Base-by-base conservation (phyloP, 768 basidiomycete genomes). In the Naganishia onofrii region DNA sequence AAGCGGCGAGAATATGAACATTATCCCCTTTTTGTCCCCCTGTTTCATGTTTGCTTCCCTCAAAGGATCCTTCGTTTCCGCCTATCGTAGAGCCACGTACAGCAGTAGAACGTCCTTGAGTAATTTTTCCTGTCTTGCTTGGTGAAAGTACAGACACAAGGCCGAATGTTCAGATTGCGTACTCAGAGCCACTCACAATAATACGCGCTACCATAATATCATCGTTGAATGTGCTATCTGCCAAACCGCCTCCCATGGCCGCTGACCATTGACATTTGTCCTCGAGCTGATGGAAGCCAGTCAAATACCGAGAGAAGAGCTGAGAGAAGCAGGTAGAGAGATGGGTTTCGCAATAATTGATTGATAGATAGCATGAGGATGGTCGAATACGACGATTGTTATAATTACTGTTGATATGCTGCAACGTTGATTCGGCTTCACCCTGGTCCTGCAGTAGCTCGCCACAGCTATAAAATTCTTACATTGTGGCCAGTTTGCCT, bases 201-300 rank as follows among this genome's bases (percentile, higher is more conserved):
- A n/a, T n/a, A n/a, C n/a, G n/a, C n/a, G n/a, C n/a, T n/a, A n/a
- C n/a, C n/a, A n/a, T n/a, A n/a, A n/a, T n/a, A n/a, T n/a, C n/a
- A n/a, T n/a, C n/a, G n/a, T n/a, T n/a, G n/a, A n/a, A n/a, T n/a
- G n/a, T n/a, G n/a, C n/a, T n/a, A n/a, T 36, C 36, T 5, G 36
- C 12, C 36, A 36, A 36, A 36, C 36, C 36, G 5, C 12, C 36
- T 36, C 36, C 36, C n/a, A n/a, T n/a, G n/a, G n/a, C n/a, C n/a
- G n/a, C n/a, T n/a, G n/a, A n/a, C n/a, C n/a, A n/a, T n/a, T n/a
- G n/a, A n/a, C n/a, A n/a, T n/a, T n/a, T n/a, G n/a, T n/a, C n/a
- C n/a, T n/a, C n/a, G n/a, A n/a, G n/a, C 15, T 58, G 57, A 58
- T 58, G 57, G 57, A 58, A 58, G 57, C 38, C 57, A 15, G n/a